Conservation (phyloP, 495 filamentous ascomycete genomes). For the Filosporella fistucella region DNA sequence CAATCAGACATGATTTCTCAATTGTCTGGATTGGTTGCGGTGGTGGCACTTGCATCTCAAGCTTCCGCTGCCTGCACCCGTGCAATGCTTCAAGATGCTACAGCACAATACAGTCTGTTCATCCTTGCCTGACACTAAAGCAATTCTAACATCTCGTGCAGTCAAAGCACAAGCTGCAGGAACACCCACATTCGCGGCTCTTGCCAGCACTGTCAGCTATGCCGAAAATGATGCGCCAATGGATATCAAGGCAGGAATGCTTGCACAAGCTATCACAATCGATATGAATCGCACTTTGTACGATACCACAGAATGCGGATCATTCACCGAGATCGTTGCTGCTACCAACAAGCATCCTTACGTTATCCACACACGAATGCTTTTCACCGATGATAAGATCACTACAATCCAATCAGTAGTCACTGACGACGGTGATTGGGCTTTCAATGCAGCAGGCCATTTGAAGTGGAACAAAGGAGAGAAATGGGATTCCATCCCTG, state of each 20-base stretch:
- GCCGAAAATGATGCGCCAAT: constrained; percentile 26
- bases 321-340: constrained; percentile 35
- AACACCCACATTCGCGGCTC: constrained; percentile 6
- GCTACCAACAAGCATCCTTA: constrained; percentile 23
- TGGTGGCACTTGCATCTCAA: constrained; percentile 7
- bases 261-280: constrained; percentile 32
- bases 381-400: constrained; percentile 27
- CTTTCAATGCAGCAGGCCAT: constrained; percentile 26
- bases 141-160: constrained; percentile 1
- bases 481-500: constrained; percentile 35
- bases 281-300: constrained; percentile 32
- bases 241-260: constrained; percentile 25
- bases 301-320: constrained; percentile 36
- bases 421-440: constrained; percentile 21
- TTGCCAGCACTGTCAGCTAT: constrained; percentile 23
- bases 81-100: constrained; percentile 18
- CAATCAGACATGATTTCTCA: too few species aligned
- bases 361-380: constrained; percentile 29
- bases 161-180: constrained; percentile 23
- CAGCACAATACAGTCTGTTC: constrained; percentile 21
- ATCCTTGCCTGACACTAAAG: background rate
- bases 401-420: constrained; percentile 23
- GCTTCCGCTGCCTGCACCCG: constrained; percentile 6
- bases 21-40: too few species aligned
- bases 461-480: constrained; percentile 31